A percentile compares a stretch with the other conserved stretches of the same genome.
phyloP scores from a whole-genome alignment of 176 grass and related monocot genomes.

The Musa schizocarpa region DNA sequence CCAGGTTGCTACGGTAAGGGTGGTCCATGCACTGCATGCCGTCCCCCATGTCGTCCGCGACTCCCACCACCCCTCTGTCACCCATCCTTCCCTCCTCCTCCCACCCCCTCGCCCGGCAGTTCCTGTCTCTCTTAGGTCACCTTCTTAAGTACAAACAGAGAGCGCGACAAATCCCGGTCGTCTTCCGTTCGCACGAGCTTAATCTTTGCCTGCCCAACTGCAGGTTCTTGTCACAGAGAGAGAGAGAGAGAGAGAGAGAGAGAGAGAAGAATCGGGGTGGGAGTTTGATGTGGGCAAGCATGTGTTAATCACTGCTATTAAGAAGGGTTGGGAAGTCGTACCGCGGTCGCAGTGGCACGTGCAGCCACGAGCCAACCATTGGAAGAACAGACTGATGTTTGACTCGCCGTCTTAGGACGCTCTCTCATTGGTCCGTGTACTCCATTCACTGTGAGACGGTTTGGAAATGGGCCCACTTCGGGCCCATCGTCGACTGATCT shows the following conservation, averaged over 20 bases:
- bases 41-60: constrained; percentile 26
- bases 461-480: no score
- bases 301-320: no score
- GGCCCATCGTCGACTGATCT: no score
- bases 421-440: no score
- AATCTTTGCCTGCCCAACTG: no score
- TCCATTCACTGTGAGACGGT: no score
- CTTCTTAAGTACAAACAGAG: neutral
- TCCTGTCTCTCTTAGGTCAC: neutral
- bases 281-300: neutral
- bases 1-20: constrained; percentile 56
- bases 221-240: no score
- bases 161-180: neutral
- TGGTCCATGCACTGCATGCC: constrained; percentile 83
- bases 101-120: neutral
- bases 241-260: no score
- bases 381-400: neutral
- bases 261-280: neutral
- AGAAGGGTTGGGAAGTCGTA: neutral
- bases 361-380: neutral
- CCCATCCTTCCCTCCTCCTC: constrained; percentile 1
- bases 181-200: neutral
- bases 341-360: neutral
- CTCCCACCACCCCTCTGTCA: constrained; percentile 4
- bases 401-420: neutral